phyloP scores from a whole-genome alignment of 768 basidiomycete species.

The Chiua virens region DNA sequence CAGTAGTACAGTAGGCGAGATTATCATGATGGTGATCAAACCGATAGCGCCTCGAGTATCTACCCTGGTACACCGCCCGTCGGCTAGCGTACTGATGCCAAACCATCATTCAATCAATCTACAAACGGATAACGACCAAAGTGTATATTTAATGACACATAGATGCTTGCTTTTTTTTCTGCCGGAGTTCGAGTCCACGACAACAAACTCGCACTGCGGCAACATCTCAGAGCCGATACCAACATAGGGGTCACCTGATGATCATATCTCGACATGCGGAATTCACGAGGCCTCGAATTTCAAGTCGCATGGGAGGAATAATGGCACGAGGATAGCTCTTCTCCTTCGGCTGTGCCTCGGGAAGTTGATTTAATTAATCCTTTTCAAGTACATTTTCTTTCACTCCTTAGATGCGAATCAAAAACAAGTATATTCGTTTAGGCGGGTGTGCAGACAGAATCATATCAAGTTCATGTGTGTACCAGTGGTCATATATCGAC shows the following conservation, averaged over 20 bases:
- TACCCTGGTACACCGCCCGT: slow-evolving; percentile 13
- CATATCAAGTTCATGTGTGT: background rate
- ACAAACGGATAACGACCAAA: background rate
- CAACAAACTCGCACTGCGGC: background rate
- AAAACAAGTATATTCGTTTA: background rate
- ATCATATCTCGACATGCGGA: slow-evolving; percentile 23
- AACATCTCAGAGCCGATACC: slow-evolving; percentile 8
- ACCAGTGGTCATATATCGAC: slow-evolving; percentile 3
- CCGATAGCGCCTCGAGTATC: slow-evolving; percentile 5
- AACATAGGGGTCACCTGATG: slow-evolving; percentile 16
- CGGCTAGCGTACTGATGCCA: slow-evolving; percentile 2
- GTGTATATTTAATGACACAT: background rate
- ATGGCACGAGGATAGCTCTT: slow-evolving; percentile 11
- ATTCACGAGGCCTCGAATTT: slow-evolving; percentile 24
- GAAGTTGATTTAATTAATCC: slow-evolving; percentile 11
- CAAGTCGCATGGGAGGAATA: slow-evolving; percentile 8
- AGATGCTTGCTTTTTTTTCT: background rate
- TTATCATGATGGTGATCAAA: slow-evolving; percentile 13
- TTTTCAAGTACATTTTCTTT: slow-evolving; percentile 10
- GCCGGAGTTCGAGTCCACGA: background rate
- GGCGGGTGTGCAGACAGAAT: background rate
- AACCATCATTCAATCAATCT: slow-evolving; percentile 2
- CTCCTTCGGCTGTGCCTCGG: slow-evolving; percentile 2
- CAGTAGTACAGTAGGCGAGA: slow-evolving; percentile 7
- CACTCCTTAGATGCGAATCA: background rate